phyloP scores from a whole-genome alignment of 176 grass and related monocot genomes.

The Carex scoparia region DNA sequence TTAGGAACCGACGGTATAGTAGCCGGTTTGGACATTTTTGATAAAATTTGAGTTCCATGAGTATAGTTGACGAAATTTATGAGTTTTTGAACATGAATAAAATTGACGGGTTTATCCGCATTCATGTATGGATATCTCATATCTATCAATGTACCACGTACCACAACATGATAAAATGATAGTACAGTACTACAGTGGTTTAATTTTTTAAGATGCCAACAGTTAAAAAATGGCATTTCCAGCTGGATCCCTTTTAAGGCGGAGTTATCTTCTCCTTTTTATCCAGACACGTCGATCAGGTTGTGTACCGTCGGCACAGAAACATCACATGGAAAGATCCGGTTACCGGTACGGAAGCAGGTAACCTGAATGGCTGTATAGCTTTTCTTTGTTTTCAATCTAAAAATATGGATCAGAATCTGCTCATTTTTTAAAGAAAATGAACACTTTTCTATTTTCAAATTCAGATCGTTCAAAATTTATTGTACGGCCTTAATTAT shows the following conservation, averaged over 20 bases:
- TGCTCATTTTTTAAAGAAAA: too few relatives aligned
- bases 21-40: too few relatives aligned
- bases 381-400: not conserved
- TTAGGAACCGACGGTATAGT: too few relatives aligned
- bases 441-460: too few relatives aligned
- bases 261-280: constrained; percentile 4
- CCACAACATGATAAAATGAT: not conserved
- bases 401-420: not conserved
- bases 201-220: not conserved
- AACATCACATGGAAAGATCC: constrained; percentile 14
- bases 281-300: not conserved
- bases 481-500: too few relatives aligned
- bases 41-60: too few relatives aligned
- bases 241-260: not conserved
- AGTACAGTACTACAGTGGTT: not conserved
- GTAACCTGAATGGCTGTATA: too few relatives aligned
- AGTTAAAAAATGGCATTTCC: not conserved
- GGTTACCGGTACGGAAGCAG: not conserved
- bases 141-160: not conserved
- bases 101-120: too few relatives aligned
- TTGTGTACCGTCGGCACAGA: not conserved
- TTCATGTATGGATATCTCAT: not conserved
- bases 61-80: too few relatives aligned
- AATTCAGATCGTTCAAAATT: too few relatives aligned
- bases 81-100: too few relatives aligned